Conservation (phyloP, 805 yeast genomes). For the Lipomyces mesembrius region DNA sequence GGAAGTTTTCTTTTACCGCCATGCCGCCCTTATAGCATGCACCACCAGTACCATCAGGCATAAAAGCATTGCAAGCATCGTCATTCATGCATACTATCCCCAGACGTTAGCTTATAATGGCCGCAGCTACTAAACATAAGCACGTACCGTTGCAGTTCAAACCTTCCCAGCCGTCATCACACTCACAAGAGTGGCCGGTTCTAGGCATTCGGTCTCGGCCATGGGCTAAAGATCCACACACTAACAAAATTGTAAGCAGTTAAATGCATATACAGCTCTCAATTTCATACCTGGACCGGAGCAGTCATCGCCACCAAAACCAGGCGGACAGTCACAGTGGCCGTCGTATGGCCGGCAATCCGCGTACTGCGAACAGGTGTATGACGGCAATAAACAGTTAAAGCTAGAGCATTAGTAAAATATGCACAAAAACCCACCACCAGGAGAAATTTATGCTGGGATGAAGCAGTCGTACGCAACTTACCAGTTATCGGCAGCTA, state of each 20-base stretch:
- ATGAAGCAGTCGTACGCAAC: background rate
- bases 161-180: conserved; percentile 90
- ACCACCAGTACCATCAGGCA: conserved; percentile 85
- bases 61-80: conserved; percentile 76
- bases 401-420: conserved; percentile 53
- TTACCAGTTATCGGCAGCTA: conserved; percentile 16
- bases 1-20: conserved; percentile 77
- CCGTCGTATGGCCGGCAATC: conserved; percentile 88
- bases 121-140: background rate
- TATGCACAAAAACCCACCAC: background rate
- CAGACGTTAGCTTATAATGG: background rate
- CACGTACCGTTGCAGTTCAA: conserved; percentile 71
- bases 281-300: conserved; percentile 58
- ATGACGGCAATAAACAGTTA: conserved; percentile 91
- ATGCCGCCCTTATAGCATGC: conserved; percentile 89
- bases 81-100: conserved; percentile 65
- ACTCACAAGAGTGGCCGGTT: conserved; percentile 61
- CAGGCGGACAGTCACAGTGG: conserved; percentile 86
- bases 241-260: conserved; percentile 18
- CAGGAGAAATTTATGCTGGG: background rate
- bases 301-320: conserved; percentile 94
- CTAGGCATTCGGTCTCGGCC: conserved; percentile 64
- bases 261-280: conserved; percentile 38
- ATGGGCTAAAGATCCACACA: conserved; percentile 78
- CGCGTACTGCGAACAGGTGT: conserved; percentile 87